Conservation (phyloP, 345 rosid species). For the Salix purpurea region DNA sequence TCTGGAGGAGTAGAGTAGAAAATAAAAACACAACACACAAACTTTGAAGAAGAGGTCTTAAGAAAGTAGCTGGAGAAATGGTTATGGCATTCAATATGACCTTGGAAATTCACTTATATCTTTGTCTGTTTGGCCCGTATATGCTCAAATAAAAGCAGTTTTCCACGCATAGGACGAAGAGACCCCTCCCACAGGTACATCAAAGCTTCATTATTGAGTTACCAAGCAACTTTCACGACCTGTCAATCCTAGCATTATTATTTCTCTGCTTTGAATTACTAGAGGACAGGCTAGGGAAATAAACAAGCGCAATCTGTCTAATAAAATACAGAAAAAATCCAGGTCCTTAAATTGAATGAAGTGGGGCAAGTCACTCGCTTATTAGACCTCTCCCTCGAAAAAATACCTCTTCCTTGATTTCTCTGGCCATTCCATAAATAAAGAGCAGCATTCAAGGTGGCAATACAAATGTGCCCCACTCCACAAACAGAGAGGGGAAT, state of each 20-base stretch:
- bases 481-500: slow-evolving; percentile 31
- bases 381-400: slow-evolving; percentile 15
- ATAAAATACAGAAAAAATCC: slow-evolving; percentile 19
- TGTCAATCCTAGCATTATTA: slow-evolving; percentile 42
- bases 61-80: neutral
- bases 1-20: slow-evolving; percentile 5
- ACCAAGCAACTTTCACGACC: slow-evolving; percentile 37
- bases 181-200: slow-evolving; percentile 16
- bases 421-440: slow-evolving; percentile 35
- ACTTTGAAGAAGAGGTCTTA: slow-evolving; percentile 5
- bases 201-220: slow-evolving; percentile 42
- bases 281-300: slow-evolving; percentile 49
- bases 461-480: slow-evolving; percentile 24
- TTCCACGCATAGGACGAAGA: slow-evolving; percentile 11
- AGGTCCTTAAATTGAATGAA: slow-evolving; percentile 5
- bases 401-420: slow-evolving; percentile 16
- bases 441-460: slow-evolving; percentile 37
- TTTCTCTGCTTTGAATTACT: slow-evolving; percentile 41
- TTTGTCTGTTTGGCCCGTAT: slow-evolving; percentile 1
- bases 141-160: slow-evolving; percentile 8
- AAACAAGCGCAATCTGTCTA: slow-evolving; percentile 24
- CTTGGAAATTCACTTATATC: slow-evolving; percentile 1
- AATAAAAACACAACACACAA: slow-evolving; percentile 16
- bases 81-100: neutral
- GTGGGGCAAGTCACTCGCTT: slow-evolving; percentile 8